A percentile compares a stretch with the other conserved stretches of the same genome.
Conservation (phyloP, 345 rosid genomes). For the Lenwebbia sp. region DNA sequence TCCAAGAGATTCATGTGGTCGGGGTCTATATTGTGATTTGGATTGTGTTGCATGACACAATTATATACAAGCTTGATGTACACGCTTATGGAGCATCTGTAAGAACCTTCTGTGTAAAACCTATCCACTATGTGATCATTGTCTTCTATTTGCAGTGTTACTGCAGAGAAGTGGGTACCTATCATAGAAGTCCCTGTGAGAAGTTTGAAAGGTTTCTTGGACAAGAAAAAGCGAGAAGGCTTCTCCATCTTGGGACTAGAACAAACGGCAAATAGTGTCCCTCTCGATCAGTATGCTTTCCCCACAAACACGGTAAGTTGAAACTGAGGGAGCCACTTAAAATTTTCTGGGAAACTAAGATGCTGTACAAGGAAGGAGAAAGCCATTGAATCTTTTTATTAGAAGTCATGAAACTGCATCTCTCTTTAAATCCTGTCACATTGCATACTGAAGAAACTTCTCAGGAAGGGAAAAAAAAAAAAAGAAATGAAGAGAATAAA, state of each 20-base stretch:
- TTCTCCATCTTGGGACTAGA: conserved; percentile 87
- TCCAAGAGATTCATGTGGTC: not conserved
- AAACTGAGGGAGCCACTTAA: not conserved
- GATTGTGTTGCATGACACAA: not conserved
- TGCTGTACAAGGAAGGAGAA: not conserved
- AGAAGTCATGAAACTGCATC: not conserved
- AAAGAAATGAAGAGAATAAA: not conserved
- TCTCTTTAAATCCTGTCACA: not conserved
- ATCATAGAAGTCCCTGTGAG: conserved; percentile 73
- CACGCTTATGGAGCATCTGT: not conserved
- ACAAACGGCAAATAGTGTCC: conserved; percentile 83
- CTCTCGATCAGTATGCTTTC: conserved; percentile 57
- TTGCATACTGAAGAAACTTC: not conserved
- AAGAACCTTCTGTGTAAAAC: not conserved
- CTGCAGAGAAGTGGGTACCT: conserved; percentile 98
- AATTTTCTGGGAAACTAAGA: not conserved
- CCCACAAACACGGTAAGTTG: conserved; percentile 68
- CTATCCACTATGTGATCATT: not conserved
- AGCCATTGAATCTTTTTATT: not conserved
- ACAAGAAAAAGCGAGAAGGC: conserved; percentile 81
- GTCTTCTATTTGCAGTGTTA: conserved; percentile 48
- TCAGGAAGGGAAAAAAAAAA: not conserved
- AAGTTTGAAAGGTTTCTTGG: conserved; percentile 65
- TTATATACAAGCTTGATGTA: not conserved
- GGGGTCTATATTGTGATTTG: not conserved